Base-by-base conservation (phyloP, 148 eudicot genomes). In the Silene latifolia region DNA sequence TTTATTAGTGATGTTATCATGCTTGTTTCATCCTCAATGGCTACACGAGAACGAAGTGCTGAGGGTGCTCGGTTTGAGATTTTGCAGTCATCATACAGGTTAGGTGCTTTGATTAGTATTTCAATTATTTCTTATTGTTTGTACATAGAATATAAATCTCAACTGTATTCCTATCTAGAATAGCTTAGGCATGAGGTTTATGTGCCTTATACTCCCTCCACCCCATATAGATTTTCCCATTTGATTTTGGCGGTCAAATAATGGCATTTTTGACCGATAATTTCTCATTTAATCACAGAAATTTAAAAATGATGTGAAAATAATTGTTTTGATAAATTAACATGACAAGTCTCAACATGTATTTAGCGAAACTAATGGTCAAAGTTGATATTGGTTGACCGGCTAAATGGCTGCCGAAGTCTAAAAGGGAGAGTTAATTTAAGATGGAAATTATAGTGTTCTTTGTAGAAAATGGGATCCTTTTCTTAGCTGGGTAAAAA, bases 61-160 rank as follows among this genome's bases (percentile, higher is more conserved):
- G 98, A 94, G 80, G 79, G 90, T 85, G 98, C 96, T 67, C 97
- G 87, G 68, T 94, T 94, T 84, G 98, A 94, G 77, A 72, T 94
- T 65, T 79, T 94, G 86, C 90, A 87, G 76, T 88, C 91, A 59
- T 79, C 87, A 57, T 85, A 88, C 96, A 93, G 98, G 98, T 91
- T 69, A 67, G 72, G 15, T 35, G 35, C 73, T 25, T 25, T 8
- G 61, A 53, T 70, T 19, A 54, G 15, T 24, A 25, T 21, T 48
- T n/a, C 29, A 44, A 51, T 71, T 71, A 68, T n/a, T 71, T 15
- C 4, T 58, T 11, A 13, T 63, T 17, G 17, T 44, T 14, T 67
- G 65, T 32, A 32, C 44, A 20, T 6, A 25, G 29, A 44, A 24
- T 1, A 57, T 39, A 17, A 7, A 9, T 42, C 15, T 32, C 72